phyloP scores from a whole-genome alignment of 169 alveolate species.

The Neospora caninum region DNA sequence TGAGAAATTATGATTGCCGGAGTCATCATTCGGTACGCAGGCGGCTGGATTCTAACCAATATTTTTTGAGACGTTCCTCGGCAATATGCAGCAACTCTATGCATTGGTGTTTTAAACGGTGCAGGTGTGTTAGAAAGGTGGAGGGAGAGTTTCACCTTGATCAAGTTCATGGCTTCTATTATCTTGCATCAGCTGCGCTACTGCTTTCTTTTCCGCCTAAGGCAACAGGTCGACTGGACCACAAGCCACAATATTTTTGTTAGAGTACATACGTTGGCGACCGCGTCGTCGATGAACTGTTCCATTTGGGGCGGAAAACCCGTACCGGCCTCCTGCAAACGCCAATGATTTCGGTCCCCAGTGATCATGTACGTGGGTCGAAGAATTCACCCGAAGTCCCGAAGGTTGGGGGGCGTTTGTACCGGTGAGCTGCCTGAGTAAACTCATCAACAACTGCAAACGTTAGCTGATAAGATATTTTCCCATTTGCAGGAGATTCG shows the following conservation, averaged over 20 bases:
- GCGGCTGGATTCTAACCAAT: not conserved
- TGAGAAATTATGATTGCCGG: not conserved
- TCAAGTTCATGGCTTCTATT: not conserved
- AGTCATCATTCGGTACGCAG: no score
- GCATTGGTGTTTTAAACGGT: not conserved
- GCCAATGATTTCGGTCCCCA: not conserved
- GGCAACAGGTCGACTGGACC: not conserved
- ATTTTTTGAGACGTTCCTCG: slow-evolving; percentile 19
- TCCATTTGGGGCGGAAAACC: slow-evolving; percentile 14
- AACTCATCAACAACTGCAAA: not conserved
- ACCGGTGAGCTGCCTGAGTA: not conserved
- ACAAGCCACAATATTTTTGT: not conserved
- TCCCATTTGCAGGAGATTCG: no score
- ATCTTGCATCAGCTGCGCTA: slow-evolving; percentile 3
- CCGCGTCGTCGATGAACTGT: not conserved
- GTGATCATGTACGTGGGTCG: not conserved
- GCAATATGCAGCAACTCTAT: not conserved
- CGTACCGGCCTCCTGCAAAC: not conserved
- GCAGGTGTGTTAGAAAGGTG: not conserved
- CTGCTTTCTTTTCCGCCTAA: slow-evolving; percentile 11
- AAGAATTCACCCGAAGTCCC: not conserved
- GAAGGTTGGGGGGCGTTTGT: not conserved
- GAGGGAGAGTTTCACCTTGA: not conserved
- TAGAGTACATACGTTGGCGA: not conserved
- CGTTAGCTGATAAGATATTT: not conserved